phyloP scores from a whole-genome alignment of 352 stramenopile species.

The Plasmopara viticola region DNA sequence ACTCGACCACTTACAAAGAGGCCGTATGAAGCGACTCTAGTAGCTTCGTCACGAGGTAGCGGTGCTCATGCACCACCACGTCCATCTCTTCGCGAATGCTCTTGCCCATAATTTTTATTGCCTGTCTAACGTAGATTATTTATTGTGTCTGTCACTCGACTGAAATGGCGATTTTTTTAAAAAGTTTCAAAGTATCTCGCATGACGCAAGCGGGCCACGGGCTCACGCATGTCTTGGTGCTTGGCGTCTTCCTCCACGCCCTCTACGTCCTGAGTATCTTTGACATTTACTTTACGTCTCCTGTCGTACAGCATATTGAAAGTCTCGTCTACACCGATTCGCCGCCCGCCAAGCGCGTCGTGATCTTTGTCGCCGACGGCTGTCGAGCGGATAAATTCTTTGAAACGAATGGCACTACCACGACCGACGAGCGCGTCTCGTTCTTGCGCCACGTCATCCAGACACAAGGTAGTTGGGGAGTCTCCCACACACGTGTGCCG shows the following conservation, averaged over 20 bases:
- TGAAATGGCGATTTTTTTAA: too few species aligned
- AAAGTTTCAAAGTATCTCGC: too few species aligned
- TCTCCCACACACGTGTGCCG: slow-evolving; percentile 83
- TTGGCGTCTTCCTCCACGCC: slow-evolving; percentile 74
- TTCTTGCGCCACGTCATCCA: slow-evolving; percentile 63
- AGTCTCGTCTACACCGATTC: slow-evolving; percentile 34
- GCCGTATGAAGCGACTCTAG: slow-evolving; percentile 70
- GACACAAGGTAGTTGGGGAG: slow-evolving; percentile 55
- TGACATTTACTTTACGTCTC: slow-evolving; percentile 88
- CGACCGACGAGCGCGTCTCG: slow-evolving; percentile 28
- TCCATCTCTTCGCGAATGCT: slow-evolving; percentile 72
- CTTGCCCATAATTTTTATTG: slow-evolving; percentile 6
- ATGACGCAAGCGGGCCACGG: slow-evolving; percentile 7
- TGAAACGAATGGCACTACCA: slow-evolving; percentile 32
- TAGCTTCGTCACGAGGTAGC: slow-evolving; percentile 79
- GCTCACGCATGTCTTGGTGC: slow-evolving; percentile 38
- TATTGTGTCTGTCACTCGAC: too few species aligned
- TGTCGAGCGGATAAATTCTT: slow-evolving; percentile 84
- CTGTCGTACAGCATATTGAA: slow-evolving; percentile 62
- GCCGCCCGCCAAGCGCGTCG: slow-evolving; percentile 52
- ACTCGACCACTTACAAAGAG: slow-evolving; percentile 32
- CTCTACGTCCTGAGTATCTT: slow-evolving; percentile 87
- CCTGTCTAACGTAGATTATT: not conserved
- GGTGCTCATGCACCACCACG: slow-evolving; percentile 71
- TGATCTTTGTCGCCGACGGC: slow-evolving; percentile 81